Conservation (phyloP, 2,329 filamentous ascomycete genomes). For the Colletotrichum euphorbiae region DNA sequence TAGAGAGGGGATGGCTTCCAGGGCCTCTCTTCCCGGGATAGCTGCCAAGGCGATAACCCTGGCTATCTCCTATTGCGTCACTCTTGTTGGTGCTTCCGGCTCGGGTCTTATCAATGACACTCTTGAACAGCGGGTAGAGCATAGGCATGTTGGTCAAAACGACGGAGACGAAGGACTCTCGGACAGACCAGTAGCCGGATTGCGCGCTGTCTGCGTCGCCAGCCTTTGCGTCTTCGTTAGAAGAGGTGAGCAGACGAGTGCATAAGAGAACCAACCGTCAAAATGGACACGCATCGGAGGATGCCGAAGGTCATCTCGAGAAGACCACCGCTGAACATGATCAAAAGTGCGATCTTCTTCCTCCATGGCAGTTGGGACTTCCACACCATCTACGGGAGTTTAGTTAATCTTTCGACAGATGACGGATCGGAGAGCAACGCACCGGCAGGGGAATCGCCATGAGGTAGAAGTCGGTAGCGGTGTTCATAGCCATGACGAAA, state of each 20-base stretch:
- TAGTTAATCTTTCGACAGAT: neutral
- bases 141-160: slow-evolving; percentile 55
- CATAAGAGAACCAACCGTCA: neutral
- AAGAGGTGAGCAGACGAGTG: too few species aligned
- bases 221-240: slow-evolving; percentile 39
- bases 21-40: slow-evolving; percentile 12
- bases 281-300: slow-evolving; percentile 31
- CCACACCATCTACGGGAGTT: slow-evolving; percentile 21
- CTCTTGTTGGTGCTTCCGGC: slow-evolving; percentile 32
- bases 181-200: slow-evolving; percentile 53
- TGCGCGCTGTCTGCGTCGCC: slow-evolving; percentile 48
- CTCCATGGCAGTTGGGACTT: slow-evolving; percentile 25
- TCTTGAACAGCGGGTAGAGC: slow-evolving; percentile 50
- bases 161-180: slow-evolving; percentile 55
- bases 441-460: slow-evolving; percentile 31
- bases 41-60: slow-evolving; percentile 28
- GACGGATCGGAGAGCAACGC: neutral
- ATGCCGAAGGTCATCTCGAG: slow-evolving; percentile 36
- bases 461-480: slow-evolving; percentile 23
- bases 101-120: slow-evolving; percentile 42
- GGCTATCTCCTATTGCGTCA: slow-evolving; percentile 1
- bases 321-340: slow-evolving; percentile 37
- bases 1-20: slow-evolving; percentile 5
- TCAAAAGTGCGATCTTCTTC: slow-evolving; percentile 28
- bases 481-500: slow-evolving; percentile 36